Base-by-base conservation (phyloP, 306 rosid genomes). In the Senna tora region DNA sequence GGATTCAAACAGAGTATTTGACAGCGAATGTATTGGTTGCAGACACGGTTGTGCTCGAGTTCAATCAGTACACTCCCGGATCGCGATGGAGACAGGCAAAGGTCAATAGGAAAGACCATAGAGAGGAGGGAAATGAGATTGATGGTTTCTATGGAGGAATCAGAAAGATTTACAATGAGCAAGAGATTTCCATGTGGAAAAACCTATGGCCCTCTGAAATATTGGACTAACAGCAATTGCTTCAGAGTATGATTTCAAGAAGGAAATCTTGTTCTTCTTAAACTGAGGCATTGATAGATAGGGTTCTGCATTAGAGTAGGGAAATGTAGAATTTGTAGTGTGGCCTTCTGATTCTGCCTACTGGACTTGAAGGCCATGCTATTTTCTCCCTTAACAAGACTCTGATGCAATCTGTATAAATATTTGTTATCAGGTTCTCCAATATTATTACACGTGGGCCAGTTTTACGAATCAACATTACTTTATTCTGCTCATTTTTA, bases 171-270 rank as follows among this genome's bases (percentile, higher is more conserved):
- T 6, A 9, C 15, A n/a, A 34, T 60, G 25, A 34, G 28, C 65
- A 60, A 5, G 65, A 60, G 28, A 60, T 60, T 60, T 60, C 65
- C 14, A 34, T 60, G 46, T 60, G 65, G 65, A 60, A 60, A 34
- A 43, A 34, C 17, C 65, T 60, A 33, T 60, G 65, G 65, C 65
- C 65, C 15, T 60, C 65, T 60, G 65, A 60, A 16, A 17, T 60
- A 7, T 34, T 60, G 13, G 65, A 34, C 46, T 60, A 11, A 34
- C 15, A n/a, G 63, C 39, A 56, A 8, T 55, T 30, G 5, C 63
- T 28, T 6, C 63, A 28, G 63, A 30, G 14, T 5, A 32, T 33
- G 28, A 36, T 34, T 60, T 60, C 46, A 60, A 34, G 46, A 60
- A 60, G 6, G 45, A 60, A 4, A 4, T 25, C 25, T 60, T 10